Evolutionary conservation across 257 asterid genomes (phyloP).

Genomic region (Solanum sejunctum): DNA sequence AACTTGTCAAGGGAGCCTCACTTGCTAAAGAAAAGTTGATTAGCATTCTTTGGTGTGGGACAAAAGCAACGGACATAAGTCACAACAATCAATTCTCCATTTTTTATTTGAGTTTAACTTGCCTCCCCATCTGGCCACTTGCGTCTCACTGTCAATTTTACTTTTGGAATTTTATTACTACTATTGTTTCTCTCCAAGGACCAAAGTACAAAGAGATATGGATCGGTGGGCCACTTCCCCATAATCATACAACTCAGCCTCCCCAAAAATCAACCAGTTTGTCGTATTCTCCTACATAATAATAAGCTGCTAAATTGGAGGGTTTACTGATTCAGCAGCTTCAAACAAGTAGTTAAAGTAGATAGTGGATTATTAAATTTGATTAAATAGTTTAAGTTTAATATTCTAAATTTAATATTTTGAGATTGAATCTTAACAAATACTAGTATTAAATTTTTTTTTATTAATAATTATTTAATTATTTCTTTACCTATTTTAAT

Average conservation of each 20-base stretch:
- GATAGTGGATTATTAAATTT: accelerated
- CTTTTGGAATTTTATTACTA: background rate
- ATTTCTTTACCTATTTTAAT: too few relatives aligned
- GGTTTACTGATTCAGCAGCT: too few relatives aligned
- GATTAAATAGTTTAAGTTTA: too few relatives aligned
- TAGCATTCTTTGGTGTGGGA: conserved; percentile 5
- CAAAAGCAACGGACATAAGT: background rate
- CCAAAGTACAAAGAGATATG: background rate
- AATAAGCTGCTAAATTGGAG: too few relatives aligned
- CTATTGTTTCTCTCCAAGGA: background rate
- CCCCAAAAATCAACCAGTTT: background rate
- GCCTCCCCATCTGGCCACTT: background rate
- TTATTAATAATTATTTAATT: too few relatives aligned
- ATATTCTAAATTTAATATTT: too few relatives aligned
- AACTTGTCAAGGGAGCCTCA: too few relatives aligned
- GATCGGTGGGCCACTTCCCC: background rate
- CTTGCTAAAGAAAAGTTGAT: too few relatives aligned
- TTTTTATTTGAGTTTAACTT: background rate
- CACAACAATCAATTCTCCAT: background rate
- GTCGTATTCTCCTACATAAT: too few relatives aligned
- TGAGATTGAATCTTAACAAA: too few relatives aligned
- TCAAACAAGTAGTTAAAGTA: too few relatives aligned
- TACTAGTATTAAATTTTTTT: too few relatives aligned
- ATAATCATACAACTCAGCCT: background rate
- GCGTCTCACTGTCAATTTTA: background rate